Base-by-base conservation (phyloP, 1,284 basidiomycete genomes). In the Ceratobasidium sp. region DNA sequence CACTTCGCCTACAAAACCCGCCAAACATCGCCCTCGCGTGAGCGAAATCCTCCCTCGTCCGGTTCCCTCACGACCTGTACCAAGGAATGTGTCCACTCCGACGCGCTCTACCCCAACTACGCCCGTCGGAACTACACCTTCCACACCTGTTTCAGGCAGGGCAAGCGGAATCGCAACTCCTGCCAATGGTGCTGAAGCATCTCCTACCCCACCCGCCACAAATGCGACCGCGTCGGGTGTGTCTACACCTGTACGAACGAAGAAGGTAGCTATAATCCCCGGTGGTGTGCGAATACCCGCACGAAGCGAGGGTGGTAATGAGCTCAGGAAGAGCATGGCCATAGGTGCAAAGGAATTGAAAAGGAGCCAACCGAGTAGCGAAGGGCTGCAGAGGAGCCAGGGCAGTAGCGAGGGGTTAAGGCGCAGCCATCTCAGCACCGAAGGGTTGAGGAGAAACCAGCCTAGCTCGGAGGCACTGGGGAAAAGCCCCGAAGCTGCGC, bases 21-120 rank as follows among this genome's bases (percentile, higher is more conserved):
- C 23, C 9, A 50, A 52, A 23, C 64, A 56, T 39, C 64, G 64
- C 21, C 64, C 64, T 0, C 64, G 64, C 4, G 39, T 30, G 21
- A 67, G 64, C 21, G 64, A 67, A 14, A 54, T 67, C 21, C 33
- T 67, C 23, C 53, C 64, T n/a, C 30, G 64, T 27, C 64, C 64
- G 9, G 30, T 27, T 9, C 29, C 29, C 2, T 41, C 23, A 3
- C 54, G 54, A 11, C 30, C 53, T 23, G 53, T 36, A 21, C 53
- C 53, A 1, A 19, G 64, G 25, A 67, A 56, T 25, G 64, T 67
- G 13, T 67, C 64, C 13, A 67, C 53, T 14, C 64, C 64, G 4
- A 7, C 47, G 47, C 7, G 47, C 23, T 56, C 29, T 6, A 67
- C 64, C 2, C 64, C 64, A 11, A 54, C 53, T 21, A 67, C 64